These are phyloP conservation scores for Lenwebbia sp. DNA, from an alignment of 345 rosid species.

Conservation along the genomic window DNA sequence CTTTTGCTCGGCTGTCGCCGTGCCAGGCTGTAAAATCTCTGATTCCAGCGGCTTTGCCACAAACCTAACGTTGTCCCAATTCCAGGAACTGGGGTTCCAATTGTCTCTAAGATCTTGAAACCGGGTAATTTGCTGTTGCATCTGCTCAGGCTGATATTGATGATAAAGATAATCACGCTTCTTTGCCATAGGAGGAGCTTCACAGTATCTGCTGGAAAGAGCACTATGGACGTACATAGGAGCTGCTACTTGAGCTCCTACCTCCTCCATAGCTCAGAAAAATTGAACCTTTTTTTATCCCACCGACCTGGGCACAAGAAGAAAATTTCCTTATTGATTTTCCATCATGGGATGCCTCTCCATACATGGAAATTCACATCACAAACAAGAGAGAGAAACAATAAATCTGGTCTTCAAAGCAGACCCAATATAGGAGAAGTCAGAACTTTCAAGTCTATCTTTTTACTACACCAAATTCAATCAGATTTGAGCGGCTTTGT, in stretches of 20 bases:
- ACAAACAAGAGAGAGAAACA: neutral
- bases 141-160: slow-evolving; percentile 17
- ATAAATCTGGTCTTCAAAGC: neutral
- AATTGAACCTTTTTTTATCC: neutral
- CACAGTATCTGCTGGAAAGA: slow-evolving; percentile 30
- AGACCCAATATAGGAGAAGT: neutral
- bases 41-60: slow-evolving; percentile 46
- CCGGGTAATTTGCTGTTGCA: slow-evolving; percentile 7
- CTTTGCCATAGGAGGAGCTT: slow-evolving; percentile 33
- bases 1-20: slow-evolving; percentile 2
- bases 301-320: neutral
- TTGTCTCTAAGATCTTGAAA: slow-evolving; percentile 21
- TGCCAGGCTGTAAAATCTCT: slow-evolving; percentile 24
- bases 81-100: slow-evolving; percentile 73
- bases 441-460: neutral
- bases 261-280: slow-evolving; percentile 53
- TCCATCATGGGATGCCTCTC: neutral
- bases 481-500: neutral
- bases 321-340: neutral
- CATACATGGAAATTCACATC: neutral
- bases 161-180: slow-evolving; percentile 55
- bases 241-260: slow-evolving; percentile 59
- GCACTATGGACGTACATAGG: slow-evolving; percentile 50
- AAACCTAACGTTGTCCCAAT: slow-evolving; percentile 70
- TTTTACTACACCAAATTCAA: neutral